Conservation (phyloP, 2,329 filamentous ascomycete species). For the Fusarium drepaniforme region DNA sequence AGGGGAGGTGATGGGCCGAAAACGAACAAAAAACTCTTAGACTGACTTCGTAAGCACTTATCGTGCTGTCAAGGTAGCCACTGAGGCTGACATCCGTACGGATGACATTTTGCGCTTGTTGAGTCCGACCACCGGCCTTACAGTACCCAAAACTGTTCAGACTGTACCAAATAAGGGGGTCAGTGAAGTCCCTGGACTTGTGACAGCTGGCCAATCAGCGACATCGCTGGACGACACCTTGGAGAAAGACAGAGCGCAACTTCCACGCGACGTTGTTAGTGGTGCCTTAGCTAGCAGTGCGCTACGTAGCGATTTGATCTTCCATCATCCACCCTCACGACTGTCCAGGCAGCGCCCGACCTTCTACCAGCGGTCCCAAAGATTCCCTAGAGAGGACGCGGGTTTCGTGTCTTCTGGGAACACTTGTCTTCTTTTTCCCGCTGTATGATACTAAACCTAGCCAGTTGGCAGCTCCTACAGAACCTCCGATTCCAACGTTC, state of each 20-base stretch:
- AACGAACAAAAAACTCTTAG: background rate
- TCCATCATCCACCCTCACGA: conserved; percentile 35
- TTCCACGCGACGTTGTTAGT: conserved; percentile 31
- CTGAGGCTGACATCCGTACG: background rate
- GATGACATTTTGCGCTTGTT: background rate
- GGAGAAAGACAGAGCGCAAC: conserved; percentile 38
- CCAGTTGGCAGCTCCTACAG: conserved; percentile 13
- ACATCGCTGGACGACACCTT: conserved; percentile 43
- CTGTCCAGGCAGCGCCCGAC: conserved; percentile 19
- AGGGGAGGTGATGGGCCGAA: background rate
- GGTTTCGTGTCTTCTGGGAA: conserved; percentile 17
- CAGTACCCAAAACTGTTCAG: conserved; percentile 6
- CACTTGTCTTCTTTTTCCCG: conserved; percentile 3
- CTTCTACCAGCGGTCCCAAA: conserved; percentile 12
- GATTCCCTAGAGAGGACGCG: conserved; percentile 26
- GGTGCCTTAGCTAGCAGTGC: conserved; percentile 32
- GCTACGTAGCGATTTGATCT: conserved; percentile 32
- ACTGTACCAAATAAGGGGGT: conserved; percentile 7
- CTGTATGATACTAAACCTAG: conserved; percentile 2
- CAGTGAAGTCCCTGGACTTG: conserved; percentile 1
- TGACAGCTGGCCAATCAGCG: conserved; percentile 43
- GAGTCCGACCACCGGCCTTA: background rate
- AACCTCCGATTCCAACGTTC: conserved; percentile 7
- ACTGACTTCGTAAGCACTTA: background rate
- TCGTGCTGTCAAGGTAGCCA: background rate